Evolutionary conservation across 1,139 yeast genomes (phyloP).

Genomic region (Candida mesenterica): DNA sequence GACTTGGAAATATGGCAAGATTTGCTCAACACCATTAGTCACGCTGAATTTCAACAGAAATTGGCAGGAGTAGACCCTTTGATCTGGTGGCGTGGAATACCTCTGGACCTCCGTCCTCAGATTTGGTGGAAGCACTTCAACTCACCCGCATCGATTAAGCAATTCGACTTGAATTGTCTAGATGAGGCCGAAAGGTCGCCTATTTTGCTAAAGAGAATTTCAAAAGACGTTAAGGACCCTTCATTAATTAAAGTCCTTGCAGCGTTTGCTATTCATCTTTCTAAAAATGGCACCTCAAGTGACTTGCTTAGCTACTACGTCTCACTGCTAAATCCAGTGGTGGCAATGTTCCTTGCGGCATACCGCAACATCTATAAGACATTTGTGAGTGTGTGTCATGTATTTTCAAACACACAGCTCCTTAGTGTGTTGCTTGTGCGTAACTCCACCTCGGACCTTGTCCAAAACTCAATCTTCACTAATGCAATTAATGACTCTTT

Average conservation of each 20-base stretch:
- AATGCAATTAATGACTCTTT: constrained; percentile 16
- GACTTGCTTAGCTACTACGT: constrained; percentile 14
- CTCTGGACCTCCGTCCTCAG: constrained; percentile 41
- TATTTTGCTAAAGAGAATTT: constrained; percentile 3
- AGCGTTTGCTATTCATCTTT: constrained; percentile 3
- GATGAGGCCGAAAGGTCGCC: constrained; percentile 18
- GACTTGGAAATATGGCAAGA: constrained; percentile 47
- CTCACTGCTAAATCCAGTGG: constrained; percentile 30
- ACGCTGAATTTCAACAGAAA: constrained; percentile 24
- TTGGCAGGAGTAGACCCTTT: constrained; percentile 35
- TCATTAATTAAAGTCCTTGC: constrained; percentile 8
- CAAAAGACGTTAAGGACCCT: constrained; percentile 7
- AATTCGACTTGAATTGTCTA: constrained; percentile 10
- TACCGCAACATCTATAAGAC: constrained; percentile 36
- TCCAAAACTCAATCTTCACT: constrained; percentile 8
- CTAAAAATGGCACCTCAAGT: neutral
- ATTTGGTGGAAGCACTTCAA: constrained; percentile 46
- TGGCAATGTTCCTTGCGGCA: constrained; percentile 42
- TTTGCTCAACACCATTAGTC: constrained; percentile 23
- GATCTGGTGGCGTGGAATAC: constrained; percentile 70
- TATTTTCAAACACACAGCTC: neutral
- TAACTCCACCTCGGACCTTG: neutral
- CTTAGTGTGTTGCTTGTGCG: neutral
- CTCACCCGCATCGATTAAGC: constrained; percentile 2
- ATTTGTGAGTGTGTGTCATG: constrained; percentile 43